A percentile compares a stretch with the other conserved stretches of the same genome.
phyloP scores from a whole-genome alignment of 345 rosid species.

The Bruguiera sexangula region DNA sequence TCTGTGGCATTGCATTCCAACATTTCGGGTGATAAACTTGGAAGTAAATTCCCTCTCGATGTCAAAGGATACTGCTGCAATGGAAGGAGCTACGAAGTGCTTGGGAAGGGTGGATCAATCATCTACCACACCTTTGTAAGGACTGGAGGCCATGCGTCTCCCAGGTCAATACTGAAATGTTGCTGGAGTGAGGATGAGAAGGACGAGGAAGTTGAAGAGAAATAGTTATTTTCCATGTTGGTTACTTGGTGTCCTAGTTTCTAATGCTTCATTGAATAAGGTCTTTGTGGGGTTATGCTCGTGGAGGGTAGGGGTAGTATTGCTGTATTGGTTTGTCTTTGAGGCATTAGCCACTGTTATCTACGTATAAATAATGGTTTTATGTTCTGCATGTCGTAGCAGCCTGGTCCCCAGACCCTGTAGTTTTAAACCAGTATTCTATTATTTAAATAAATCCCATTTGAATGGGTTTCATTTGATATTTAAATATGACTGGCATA shows the following conservation, averaged over 20 bases:
- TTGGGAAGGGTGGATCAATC: slow-evolving; percentile 51
- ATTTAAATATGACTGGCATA: too few relatives aligned
- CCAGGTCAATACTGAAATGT: slow-evolving; percentile 52
- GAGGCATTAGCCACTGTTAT: too few relatives aligned
- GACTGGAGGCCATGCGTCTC: slow-evolving; percentile 34
- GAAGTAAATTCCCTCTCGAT: slow-evolving; percentile 26
- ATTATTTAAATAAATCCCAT: too few relatives aligned
- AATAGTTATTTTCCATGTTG: neutral
- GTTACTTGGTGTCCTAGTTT: neutral
- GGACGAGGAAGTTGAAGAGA: slow-evolving; percentile 33
- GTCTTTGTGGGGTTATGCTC: neutral
- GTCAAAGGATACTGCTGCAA: slow-evolving; percentile 46
- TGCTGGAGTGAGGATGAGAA: slow-evolving; percentile 57
- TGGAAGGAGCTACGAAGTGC: slow-evolving; percentile 48
- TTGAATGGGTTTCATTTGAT: too few relatives aligned
- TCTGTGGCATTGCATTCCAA: slow-evolving; percentile 62
- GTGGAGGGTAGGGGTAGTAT: too few relatives aligned
- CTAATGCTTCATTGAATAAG: neutral
- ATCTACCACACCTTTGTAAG: slow-evolving; percentile 48
- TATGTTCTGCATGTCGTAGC: too few relatives aligned
- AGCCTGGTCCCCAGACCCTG: too few relatives aligned
- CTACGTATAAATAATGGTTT: too few relatives aligned
- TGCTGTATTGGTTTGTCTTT: too few relatives aligned
- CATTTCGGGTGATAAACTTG: slow-evolving; percentile 20
- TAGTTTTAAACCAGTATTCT: too few relatives aligned